phyloP scores from a whole-genome alignment of 129 eudicot species.

The Chrysanthemum seticuspe region DNA sequence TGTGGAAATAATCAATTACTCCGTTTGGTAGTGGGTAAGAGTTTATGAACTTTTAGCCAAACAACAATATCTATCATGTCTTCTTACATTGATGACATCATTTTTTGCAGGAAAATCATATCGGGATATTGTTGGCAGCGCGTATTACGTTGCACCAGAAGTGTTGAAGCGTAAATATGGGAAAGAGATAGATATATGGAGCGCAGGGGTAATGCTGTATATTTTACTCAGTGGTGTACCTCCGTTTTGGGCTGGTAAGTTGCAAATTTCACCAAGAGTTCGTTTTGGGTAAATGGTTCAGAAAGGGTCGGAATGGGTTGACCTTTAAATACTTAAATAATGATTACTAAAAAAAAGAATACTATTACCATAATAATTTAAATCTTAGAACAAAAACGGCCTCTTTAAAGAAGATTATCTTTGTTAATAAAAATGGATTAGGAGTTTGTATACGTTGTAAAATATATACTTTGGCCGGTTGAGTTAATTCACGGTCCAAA shows the following conservation, averaged over 20 bases:
- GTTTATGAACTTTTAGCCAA: too few relatives aligned
- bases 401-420: background rate
- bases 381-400: background rate
- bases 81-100: constrained; percentile 9
- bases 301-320: background rate
- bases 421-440: background rate
- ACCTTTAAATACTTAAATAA: background rate
- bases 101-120: constrained; percentile 67
- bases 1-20: too few relatives aligned
- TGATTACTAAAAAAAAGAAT: too few relatives aligned
- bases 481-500: background rate
- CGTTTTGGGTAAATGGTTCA: background rate
- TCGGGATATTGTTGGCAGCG: constrained; percentile 87
- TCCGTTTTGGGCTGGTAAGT: constrained; percentile 95
- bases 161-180: constrained; percentile 81
- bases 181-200: constrained; percentile 88
- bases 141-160: constrained; percentile 95
- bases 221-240: constrained; percentile 94
- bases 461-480: background rate
- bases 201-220: constrained; percentile 92
- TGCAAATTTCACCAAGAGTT: background rate
- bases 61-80: background rate
- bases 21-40: too few relatives aligned
- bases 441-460: background rate
- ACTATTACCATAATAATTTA: background rate